Evolutionary conservation across 176 grass and related monocot species (phyloP), one percentile per base, ranked within the genome.

Genomic region (Triticum urartu): DNA sequence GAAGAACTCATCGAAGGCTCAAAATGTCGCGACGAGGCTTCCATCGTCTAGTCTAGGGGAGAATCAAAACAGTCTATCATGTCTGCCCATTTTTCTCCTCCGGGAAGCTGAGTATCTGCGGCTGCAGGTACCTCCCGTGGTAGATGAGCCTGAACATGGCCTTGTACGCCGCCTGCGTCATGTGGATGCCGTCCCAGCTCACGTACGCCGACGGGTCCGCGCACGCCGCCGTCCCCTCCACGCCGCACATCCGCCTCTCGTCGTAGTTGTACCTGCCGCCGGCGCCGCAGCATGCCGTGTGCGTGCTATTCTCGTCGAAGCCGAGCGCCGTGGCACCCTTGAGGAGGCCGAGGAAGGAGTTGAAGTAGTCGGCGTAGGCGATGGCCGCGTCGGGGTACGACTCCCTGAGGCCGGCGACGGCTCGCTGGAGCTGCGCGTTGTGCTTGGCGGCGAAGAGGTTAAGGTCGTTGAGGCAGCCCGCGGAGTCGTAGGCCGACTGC

Each of bases 161-260:
- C 86, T 74, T 81, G 85, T 99, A 99, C 12, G 94, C 97, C 17
- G 90, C 92, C 77, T 99, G 87, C 1, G 97, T 99, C 74, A 96
- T 88, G 91, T 99, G 97, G n/a, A 96, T 83, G 34, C 97, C 97
- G 33, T 96, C 97, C 97, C 97, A 96, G 79, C 90, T 99, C 34
- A 99, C 60, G 80, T 91, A 87, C 42, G 66, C 60, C 6, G 78
- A 87, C 12, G 97, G 97, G 17, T 96, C 88, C 0, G 66, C 64
- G 90, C 97, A 98, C 9, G 58, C 64, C 3, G 26, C 59, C 22
- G 94, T 42, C 20, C 94, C 94, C 0, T 35, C 35, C 5, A 6
- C 47, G 25, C 97, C 97, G 67, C 97, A 98, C 88, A 95, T 94
- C 82, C 68, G 35, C 72, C 10, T 83, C 64, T 85, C 58, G 74